A percentile compares a stretch with the other conserved stretches of the same genome.
Conservation (phyloP, 257 asterid species). For the Solanum sitiens region DNA sequence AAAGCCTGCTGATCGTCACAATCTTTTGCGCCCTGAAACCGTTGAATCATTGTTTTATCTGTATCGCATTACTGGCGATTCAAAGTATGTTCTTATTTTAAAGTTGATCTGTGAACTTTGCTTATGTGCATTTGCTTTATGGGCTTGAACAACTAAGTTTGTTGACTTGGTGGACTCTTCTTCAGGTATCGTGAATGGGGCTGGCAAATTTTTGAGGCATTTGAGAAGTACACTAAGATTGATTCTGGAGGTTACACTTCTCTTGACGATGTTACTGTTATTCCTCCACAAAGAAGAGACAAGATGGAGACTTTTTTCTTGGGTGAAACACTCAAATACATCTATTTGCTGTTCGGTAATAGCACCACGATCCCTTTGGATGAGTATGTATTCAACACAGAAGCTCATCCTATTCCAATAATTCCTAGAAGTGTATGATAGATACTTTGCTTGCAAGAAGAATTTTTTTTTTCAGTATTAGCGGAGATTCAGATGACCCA, state of each 20-base stretch:
- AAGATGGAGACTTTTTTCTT: conserved; percentile 95
- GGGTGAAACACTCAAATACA: conserved; percentile 87
- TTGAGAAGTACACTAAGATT: conserved; percentile 76
- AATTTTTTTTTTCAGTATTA: background rate
- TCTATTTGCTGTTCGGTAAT: conserved; percentile 64
- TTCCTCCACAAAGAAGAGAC: conserved; percentile 82
- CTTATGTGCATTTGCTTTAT: background rate
- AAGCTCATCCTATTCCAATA: conserved; percentile 93
- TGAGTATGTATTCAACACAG: conserved; percentile 83
- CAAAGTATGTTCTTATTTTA: conserved; percentile 43
- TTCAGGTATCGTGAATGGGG: conserved; percentile 98
- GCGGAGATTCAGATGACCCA: background rate
- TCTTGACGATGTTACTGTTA: conserved; percentile 67
- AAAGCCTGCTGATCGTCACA: conserved; percentile 87
- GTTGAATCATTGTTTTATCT: conserved; percentile 79
- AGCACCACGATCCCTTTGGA: conserved; percentile 56
- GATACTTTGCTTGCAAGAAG: conserved; percentile 3
- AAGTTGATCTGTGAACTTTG: background rate
- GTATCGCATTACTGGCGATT: conserved; percentile 86
- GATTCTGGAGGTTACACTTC: conserved; percentile 88
- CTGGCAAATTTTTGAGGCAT: conserved; percentile 91
- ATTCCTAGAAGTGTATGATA: conserved; percentile 25
- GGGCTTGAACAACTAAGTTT: background rate
- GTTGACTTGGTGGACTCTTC: background rate
- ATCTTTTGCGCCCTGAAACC: conserved; percentile 96